Conservation (phyloP, 2,329 filamentous ascomycete species). For the Sporothrix sp. region DNA sequence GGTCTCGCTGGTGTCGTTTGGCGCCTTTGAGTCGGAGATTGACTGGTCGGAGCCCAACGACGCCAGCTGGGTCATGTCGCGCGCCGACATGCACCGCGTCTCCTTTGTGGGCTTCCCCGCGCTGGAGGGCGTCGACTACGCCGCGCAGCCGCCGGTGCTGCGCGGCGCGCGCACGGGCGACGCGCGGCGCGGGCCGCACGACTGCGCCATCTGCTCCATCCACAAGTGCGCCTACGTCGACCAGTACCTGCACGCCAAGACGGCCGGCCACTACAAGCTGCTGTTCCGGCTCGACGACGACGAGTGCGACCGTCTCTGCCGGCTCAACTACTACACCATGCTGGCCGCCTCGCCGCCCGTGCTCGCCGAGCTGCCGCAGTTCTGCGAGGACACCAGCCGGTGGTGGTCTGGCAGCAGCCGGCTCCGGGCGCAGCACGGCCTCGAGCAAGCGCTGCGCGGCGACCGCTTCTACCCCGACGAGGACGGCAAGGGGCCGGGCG, state of each 20-base stretch:
- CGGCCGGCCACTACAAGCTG: not conserved
- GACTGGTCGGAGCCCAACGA: constrained; percentile 12
- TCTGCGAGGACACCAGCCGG: not conserved
- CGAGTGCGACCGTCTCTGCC: not conserved
- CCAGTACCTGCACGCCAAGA: constrained; percentile 6
- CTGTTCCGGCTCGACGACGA: not conserved
- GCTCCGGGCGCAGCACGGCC: too few relatives aligned
- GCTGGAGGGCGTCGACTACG: constrained; percentile 13
- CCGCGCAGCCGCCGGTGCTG: not conserved
- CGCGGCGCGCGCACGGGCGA: constrained; percentile 1
- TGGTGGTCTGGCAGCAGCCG: too few relatives aligned
- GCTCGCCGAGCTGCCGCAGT: not conserved
- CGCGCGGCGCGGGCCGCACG: constrained; percentile 9
- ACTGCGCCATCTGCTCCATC: constrained; percentile 19
- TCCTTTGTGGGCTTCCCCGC: constrained; percentile 13
- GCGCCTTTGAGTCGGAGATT: constrained; percentile 13
- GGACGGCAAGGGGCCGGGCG: not conserved
- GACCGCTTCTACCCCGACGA: not conserved
- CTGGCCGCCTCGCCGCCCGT: constrained; percentile 3
- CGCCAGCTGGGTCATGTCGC: constrained; percentile 11
- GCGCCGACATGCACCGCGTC: constrained; percentile 9
- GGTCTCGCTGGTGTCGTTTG: constrained; percentile 16
- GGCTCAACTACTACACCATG: constrained; percentile 9
- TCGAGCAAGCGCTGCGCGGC: not conserved
- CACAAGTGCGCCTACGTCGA: constrained; percentile 18